Evolutionary conservation across 1,284 basidiomycete species (phyloP).

Genomic region (Ganoderma boninense): DNA sequence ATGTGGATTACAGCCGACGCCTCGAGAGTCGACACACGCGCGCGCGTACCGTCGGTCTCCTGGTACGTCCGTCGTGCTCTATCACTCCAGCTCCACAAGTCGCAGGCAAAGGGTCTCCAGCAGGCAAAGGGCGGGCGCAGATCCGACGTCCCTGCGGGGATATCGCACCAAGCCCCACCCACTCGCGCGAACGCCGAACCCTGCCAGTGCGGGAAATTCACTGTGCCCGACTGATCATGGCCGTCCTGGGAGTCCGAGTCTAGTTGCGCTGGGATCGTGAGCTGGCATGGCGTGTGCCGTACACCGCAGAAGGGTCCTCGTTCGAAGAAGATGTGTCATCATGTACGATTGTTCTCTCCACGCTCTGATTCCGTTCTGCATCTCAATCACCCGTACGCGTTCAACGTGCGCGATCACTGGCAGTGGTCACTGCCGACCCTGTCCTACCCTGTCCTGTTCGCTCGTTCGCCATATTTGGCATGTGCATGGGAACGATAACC

Average conservation of each 20-base stretch:
- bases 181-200: not conserved
- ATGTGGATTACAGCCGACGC: conserved; percentile 16
- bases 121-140: not conserved
- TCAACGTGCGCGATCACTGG: not conserved
- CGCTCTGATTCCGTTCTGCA: not conserved
- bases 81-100: not conserved
- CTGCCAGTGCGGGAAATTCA: not conserved
- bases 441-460: not conserved
- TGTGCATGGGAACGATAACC: conserved; percentile 9
- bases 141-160: not conserved
- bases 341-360: not conserved
- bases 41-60: not conserved
- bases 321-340: not conserved
- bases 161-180: not conserved
- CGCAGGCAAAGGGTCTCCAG: not conserved
- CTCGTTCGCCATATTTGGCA: not conserved
- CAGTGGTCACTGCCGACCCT: not conserved
- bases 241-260: conserved; percentile 3
- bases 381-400: not conserved
- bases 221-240: not conserved
- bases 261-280: not conserved
- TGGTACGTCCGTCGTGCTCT: not conserved
- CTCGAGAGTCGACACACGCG: not conserved
- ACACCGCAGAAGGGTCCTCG: not conserved
- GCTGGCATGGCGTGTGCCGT: not conserved